phyloP scores from a whole-genome alignment of 75 land plant genomes.

The Ceratopteris richardii region DNA sequence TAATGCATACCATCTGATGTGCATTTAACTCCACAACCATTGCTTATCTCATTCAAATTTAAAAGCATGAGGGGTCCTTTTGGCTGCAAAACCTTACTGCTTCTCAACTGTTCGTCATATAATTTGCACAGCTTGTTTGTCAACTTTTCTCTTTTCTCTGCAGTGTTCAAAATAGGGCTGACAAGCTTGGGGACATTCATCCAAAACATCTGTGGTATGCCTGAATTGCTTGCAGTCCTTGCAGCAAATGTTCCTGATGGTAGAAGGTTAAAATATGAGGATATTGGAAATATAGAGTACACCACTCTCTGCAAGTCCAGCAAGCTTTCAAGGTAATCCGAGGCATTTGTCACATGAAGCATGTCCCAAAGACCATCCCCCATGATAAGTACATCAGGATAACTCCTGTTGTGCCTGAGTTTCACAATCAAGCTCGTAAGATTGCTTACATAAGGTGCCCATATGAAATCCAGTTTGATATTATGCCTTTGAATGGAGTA shows the following conservation, averaged over 20 bases:
- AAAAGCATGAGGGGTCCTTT: slow-evolving; percentile 61
- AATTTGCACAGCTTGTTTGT: slow-evolving; percentile 19
- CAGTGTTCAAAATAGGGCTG: slow-evolving; percentile 54
- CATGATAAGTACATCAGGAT: slow-evolving; percentile 73
- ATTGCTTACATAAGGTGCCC: slow-evolving; percentile 82
- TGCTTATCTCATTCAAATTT: slow-evolving; percentile 47
- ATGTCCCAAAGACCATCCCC: slow-evolving; percentile 93
- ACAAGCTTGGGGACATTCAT: slow-evolving; percentile 67
- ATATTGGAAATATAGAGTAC: slow-evolving; percentile 20
- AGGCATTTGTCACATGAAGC: slow-evolving; percentile 58
- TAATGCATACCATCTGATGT: slow-evolving; percentile 93
- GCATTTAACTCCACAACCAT: slow-evolving; percentile 55
- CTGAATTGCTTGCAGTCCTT: slow-evolving; percentile 1
- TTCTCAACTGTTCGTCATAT: slow-evolving; percentile 34
- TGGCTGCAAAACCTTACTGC: slow-evolving; percentile 39
- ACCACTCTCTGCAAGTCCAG: slow-evolving; percentile 19
- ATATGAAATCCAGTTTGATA: slow-evolving; percentile 55
- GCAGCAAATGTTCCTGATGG: slow-evolving; percentile 1
- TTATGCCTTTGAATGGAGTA: slow-evolving; percentile 36
- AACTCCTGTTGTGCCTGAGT: slow-evolving; percentile 2
- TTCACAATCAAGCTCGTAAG: slow-evolving; percentile 17
- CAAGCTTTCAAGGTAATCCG: slow-evolving; percentile 43
- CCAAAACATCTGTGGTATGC: slow-evolving; percentile 75
- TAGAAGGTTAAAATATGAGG: slow-evolving; percentile 3
- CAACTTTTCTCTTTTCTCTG: slow-evolving; percentile 61